These are phyloP conservation scores for Elsinoe arachidis DNA, from an alignment of 2,329 filamentous ascomycete genomes.

Conservation along the genomic window DNA sequence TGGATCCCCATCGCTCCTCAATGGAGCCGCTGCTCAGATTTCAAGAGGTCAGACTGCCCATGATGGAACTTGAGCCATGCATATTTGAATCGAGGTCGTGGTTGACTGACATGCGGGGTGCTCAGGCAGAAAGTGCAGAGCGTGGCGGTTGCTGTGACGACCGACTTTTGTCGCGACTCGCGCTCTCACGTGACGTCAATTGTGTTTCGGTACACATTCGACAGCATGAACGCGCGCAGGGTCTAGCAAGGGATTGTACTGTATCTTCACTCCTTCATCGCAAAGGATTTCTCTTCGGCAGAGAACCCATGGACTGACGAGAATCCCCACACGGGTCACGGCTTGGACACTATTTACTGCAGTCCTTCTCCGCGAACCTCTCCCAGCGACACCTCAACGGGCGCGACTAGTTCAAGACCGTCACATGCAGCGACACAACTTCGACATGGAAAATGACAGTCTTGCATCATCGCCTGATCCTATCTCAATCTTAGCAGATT, in stretches of 20 bases:
- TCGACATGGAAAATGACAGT: neutral
- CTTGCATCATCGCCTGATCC: conserved; percentile 27
- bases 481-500: conserved; percentile 23
- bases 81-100: neutral
- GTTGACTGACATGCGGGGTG: neutral
- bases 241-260: neutral
- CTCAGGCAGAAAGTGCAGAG: neutral
- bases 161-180: neutral
- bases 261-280: neutral
- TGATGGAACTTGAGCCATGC: neutral
- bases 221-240: neutral
- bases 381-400: neutral
- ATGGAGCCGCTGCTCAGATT: neutral
- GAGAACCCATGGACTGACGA: too few relatives aligned
- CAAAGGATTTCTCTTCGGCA: neutral
- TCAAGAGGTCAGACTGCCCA: neutral
- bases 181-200: conserved; percentile 10
- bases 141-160: neutral
- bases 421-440: neutral
- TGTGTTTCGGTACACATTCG: neutral
- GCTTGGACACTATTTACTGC: neutral
- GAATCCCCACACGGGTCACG: too few relatives aligned
- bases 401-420: neutral
- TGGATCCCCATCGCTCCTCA: conserved; percentile 22
- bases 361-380: neutral